These are phyloP conservation scores for Magnaporthiopsis poae DNA, from an alignment of 2,329 filamentous ascomycete species.

Conservation along the genomic window DNA sequence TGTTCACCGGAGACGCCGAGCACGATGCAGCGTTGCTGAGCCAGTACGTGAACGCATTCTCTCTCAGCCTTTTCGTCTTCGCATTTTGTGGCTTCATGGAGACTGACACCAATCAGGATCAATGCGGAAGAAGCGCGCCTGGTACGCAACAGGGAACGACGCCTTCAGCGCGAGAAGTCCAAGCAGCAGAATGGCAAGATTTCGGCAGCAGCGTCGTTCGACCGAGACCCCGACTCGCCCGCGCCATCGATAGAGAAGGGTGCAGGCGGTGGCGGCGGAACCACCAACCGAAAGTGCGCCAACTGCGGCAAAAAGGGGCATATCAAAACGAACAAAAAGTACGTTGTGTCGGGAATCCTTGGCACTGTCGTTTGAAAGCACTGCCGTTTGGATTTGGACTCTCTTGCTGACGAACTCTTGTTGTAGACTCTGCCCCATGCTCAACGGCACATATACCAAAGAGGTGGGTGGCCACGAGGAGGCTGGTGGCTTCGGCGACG, in stretches of 20 bases:
- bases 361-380: neutral
- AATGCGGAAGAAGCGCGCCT: slow-evolving; percentile 71
- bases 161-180: slow-evolving; percentile 80
- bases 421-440: slow-evolving; percentile 66
- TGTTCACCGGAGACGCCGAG: slow-evolving; percentile 57
- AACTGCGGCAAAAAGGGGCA: slow-evolving; percentile 95
- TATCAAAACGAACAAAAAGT: slow-evolving; percentile 99
- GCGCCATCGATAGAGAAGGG: slow-evolving; percentile 41
- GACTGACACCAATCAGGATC: slow-evolving; percentile 35
- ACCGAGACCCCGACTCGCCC: slow-evolving; percentile 37
- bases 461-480: slow-evolving; percentile 5
- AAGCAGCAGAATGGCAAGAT: slow-evolving; percentile 45
- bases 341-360: slow-evolving; percentile 20
- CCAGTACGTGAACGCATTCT: slow-evolving; percentile 31
- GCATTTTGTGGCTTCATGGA: neutral
- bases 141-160: slow-evolving; percentile 81
- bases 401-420: neutral
- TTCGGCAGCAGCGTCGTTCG: neutral
- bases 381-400: neutral
- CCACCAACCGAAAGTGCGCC: slow-evolving; percentile 82
- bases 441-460: slow-evolving; percentile 65
- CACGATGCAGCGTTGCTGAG: slow-evolving; percentile 52
- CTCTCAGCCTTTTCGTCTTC: slow-evolving; percentile 4
- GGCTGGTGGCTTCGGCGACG: slow-evolving; percentile 6
- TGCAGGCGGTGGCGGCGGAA: slow-evolving; percentile 15